A percentile compares a stretch with the other conserved stretches of the same genome.
Conservation (phyloP, 805 yeast genomes). For the Kodamaea hsintzibuensis region DNA sequence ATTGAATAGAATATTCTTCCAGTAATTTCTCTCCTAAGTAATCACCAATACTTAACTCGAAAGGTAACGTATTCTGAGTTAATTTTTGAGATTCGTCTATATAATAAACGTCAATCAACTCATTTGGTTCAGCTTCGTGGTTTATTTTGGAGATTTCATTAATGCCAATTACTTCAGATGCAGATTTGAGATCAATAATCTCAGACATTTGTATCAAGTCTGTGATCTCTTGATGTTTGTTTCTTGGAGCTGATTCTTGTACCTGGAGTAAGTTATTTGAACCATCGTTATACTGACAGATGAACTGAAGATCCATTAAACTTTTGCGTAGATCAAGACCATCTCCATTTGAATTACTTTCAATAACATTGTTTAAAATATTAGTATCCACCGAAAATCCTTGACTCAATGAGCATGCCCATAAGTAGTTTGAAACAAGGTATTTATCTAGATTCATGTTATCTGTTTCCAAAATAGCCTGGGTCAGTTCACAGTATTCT, state of each 20-base stretch:
- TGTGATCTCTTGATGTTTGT: not conserved
- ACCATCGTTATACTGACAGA: slow-evolving; percentile 21
- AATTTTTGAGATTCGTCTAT: slow-evolving; percentile 34
- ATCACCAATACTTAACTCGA: slow-evolving; percentile 38
- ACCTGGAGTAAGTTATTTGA: not conserved
- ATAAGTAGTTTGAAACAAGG: slow-evolving; percentile 38
- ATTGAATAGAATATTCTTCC: not conserved
- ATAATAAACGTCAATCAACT: slow-evolving; percentile 33
- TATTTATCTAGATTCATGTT: slow-evolving; percentile 12
- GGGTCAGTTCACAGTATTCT: slow-evolving; percentile 45
- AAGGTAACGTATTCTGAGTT: slow-evolving; percentile 32
- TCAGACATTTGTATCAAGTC: slow-evolving; percentile 6
- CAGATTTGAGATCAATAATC: slow-evolving; percentile 26
- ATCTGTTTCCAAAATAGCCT: slow-evolving; percentile 37
- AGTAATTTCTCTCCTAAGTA: not conserved
- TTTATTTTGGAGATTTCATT: slow-evolving; percentile 27
- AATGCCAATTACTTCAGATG: slow-evolving; percentile 28
- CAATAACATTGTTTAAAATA: slow-evolving; percentile 29
- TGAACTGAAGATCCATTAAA: slow-evolving; percentile 45
- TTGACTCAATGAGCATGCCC: slow-evolving; percentile 37
- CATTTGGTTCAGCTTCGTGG: slow-evolving; percentile 31
- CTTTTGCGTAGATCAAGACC: slow-evolving; percentile 49
- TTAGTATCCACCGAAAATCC: slow-evolving; percentile 34
- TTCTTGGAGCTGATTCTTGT: not conserved
- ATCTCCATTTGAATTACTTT: slow-evolving; percentile 17